Conservation (phyloP, 768 basidiomycete species). For the Lactarius sanguifluus region DNA sequence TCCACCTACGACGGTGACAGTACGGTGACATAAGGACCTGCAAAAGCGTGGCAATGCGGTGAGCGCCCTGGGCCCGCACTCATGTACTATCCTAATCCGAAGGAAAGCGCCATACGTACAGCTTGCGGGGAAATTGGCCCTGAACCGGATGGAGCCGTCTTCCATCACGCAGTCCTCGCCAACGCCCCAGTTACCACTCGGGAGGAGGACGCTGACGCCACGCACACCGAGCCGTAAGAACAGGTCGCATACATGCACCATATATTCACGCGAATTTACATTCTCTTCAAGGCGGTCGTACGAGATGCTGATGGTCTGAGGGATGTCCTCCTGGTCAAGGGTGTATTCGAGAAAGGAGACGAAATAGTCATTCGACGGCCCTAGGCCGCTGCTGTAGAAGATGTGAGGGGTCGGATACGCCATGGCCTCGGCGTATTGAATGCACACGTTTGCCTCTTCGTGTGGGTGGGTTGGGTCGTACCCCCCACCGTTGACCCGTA, state of each 20-base stretch:
- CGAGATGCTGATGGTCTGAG: background rate
- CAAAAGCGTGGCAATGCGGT: background rate
- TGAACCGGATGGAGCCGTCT: background rate
- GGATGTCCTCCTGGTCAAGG: no score
- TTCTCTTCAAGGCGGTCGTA: background rate
- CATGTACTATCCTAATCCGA: background rate
- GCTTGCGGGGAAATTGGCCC: no score
- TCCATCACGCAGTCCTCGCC: background rate
- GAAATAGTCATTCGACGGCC: no score
- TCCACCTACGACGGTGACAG: background rate
- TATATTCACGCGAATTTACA: background rate
- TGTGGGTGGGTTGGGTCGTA: background rate
- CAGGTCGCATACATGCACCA: background rate
- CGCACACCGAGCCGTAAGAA: background rate
- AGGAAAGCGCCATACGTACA: background rate
- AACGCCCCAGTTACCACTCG: background rate
- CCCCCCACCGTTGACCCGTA: background rate
- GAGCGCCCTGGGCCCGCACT: background rate
- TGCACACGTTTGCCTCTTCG: background rate
- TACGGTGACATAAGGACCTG: background rate
- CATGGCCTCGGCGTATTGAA: background rate
- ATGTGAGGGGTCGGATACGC: background rate
- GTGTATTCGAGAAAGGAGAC: background rate
- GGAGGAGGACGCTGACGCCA: background rate
- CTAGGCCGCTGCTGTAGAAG: background rate